phyloP scores from a whole-genome alignment of 352 stramenopile genomes.

The Phytophthora macrochlamydospora region DNA sequence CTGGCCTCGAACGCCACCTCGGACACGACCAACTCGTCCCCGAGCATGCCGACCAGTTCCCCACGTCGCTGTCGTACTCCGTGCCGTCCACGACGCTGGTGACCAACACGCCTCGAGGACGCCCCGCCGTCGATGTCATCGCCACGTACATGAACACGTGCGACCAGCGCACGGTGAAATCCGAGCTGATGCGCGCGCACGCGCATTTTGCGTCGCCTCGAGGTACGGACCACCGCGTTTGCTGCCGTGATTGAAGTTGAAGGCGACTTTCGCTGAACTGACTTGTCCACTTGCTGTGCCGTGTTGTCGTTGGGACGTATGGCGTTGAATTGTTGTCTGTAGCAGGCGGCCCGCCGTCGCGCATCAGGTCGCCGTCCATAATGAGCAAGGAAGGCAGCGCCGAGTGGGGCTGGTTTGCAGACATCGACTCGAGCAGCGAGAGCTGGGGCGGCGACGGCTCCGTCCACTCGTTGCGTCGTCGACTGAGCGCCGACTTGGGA shows the following conservation, averaged over 20 bases:
- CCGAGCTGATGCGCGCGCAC: conserved; percentile 76
- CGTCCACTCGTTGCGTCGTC: conserved; percentile 63
- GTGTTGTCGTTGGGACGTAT: conserved; percentile 28
- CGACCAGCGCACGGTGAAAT: conserved; percentile 78
- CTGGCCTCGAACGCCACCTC: conserved; percentile 46
- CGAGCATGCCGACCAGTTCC: conserved; percentile 48
- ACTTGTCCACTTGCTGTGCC: conserved; percentile 30
- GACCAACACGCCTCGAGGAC: conserved; percentile 69
- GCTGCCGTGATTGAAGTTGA: conserved; percentile 31
- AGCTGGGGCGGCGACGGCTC: conserved; percentile 76
- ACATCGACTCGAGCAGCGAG: conserved; percentile 88
- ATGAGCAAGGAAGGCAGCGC: conserved; percentile 81
- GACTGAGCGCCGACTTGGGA: conserved; percentile 73
- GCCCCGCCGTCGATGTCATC: conserved; percentile 83
- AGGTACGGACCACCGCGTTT: conserved; percentile 41
- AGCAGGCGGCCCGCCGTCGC: conserved; percentile 44
- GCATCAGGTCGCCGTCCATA: conserved; percentile 68
- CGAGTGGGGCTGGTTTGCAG: conserved; percentile 89
- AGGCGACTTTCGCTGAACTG: conserved; percentile 22
- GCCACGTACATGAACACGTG: conserved; percentile 91
- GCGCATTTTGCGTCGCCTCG: conserved; percentile 76
- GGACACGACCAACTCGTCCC: conserved; percentile 38
- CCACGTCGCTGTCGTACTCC: conserved; percentile 73
- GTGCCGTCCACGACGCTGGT: conserved; percentile 62
- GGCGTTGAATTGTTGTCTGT: conserved; percentile 21